Evolutionary conservation across 2,329 filamentous ascomycete genomes (phyloP).

Genomic region (Penicillium rolfsii): DNA sequence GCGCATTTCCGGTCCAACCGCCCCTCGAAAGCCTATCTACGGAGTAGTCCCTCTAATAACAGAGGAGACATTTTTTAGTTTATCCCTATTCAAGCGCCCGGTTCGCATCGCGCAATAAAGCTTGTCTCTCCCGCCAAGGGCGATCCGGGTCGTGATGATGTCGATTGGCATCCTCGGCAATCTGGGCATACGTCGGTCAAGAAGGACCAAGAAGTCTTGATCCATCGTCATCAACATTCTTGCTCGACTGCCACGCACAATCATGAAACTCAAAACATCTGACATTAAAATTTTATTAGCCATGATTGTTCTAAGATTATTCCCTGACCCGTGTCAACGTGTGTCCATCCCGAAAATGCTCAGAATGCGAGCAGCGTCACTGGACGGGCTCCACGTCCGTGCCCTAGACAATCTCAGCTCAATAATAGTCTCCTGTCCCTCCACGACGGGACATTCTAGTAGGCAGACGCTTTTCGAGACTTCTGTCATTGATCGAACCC

Average conservation of each 20-base stretch:
- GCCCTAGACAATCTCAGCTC: not conserved
- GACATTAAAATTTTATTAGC: not conserved
- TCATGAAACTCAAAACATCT: not conserved
- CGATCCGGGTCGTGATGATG: conserved; percentile 17
- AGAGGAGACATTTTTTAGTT: too few relatives aligned
- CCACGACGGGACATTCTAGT: not conserved
- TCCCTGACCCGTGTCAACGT: not conserved
- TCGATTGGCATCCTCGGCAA: conserved; percentile 15
- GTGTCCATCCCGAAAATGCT: conserved; percentile 4
- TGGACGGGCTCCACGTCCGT: not conserved
- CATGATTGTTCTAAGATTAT: conserved; percentile 3
- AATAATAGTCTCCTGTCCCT: not conserved
- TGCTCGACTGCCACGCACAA: not conserved
- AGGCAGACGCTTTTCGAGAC: conserved; percentile 7
- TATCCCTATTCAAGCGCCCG: not conserved
- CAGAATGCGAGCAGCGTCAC: conserved; percentile 1
- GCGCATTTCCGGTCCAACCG: not conserved
- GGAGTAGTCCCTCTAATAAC: not conserved
- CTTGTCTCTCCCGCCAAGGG: conserved; percentile 23
- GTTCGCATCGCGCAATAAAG: conserved; percentile 17
- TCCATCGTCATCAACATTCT: conserved; percentile 4
- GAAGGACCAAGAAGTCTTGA: conserved; percentile 1
- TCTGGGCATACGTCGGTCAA: conserved; percentile 9
- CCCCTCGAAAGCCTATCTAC: not conserved
- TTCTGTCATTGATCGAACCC: not conserved